Base-by-base conservation (phyloP, 208 protist genomes). In the Trichomonas vaginalis region DNA sequence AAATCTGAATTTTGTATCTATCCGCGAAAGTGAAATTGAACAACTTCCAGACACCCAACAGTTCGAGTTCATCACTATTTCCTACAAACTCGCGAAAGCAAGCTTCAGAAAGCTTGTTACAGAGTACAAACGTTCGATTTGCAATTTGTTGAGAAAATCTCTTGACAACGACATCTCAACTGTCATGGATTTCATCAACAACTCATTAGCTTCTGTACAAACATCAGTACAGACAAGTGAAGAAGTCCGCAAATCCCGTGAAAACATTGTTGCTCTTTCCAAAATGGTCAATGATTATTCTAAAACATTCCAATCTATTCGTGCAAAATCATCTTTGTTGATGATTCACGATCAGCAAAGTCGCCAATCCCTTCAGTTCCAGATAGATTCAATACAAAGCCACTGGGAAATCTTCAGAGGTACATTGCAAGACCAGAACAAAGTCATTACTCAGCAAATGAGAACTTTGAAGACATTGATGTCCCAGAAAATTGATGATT, bases 161-260 rank as follows among this genome's bases (percentile, higher is more conserved):
- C 15, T 92, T 27, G 86, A 92, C 42, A 92, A 92, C 15, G 86
- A 92, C 39, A 92, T 92, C 4, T 92, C 86, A 2, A 51, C 12
- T 92, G 86, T 92, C 12, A 92, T 92, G 86, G 86, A 92, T 32
- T 92, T 92, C 86, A 92, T 92, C 0, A 92, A 92, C 45, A 92
- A 92, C n/a, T 92, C 86, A 92, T 32, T 92, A 17, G 40, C 86
- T 39, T 92, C 45, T 39, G 46, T 92, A 0, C 86, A 92, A 51
- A 92, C 86, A 15, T 48, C 40, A 39, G 37, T 92, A 35, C 86
- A 92, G 46, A 45, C 86, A 51, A 49, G 40, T 49, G 86, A 92
- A 45, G 86, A 92, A 92, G 86, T 92, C 15, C 23, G 46, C 0
- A 35, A 42, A n/a, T 42, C 45, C 6, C 0, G 37, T 12, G 86